Conservation (phyloP, 2,329 filamentous ascomycete species). For the Fusarium miscanthi region DNA sequence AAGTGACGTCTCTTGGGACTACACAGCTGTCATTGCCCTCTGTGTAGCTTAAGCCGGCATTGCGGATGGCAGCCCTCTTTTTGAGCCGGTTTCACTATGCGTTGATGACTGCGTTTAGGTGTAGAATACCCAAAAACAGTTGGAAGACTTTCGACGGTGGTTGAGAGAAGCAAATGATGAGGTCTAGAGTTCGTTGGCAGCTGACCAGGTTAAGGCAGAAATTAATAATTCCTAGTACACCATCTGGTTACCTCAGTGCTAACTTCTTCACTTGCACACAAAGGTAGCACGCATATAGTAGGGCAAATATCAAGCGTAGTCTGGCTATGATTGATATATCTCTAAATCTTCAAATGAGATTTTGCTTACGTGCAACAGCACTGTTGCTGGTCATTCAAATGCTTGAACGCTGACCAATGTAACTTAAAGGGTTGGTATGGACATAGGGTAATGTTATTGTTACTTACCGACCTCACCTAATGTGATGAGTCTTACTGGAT, state of each 20-base stretch:
- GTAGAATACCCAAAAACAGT: background rate
- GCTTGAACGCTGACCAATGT: constrained; percentile 2
- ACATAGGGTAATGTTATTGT: background rate
- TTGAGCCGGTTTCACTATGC: constrained; percentile 8
- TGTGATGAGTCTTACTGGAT: background rate
- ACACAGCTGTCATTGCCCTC: constrained; percentile 42
- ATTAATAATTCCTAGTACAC: constrained; percentile 41
- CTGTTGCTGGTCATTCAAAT: background rate
- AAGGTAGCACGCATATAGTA: background rate
- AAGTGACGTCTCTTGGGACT: constrained; percentile 45
- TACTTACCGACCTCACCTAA: background rate
- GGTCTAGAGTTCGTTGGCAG: constrained; percentile 34
- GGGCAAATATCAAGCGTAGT: background rate
- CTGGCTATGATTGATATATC: background rate
- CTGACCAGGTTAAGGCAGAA: constrained; percentile 44
- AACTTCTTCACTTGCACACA: background rate
- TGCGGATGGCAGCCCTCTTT: constrained; percentile 29
- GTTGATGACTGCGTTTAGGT: background rate
- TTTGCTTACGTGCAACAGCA: background rate
- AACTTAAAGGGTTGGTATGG: background rate
- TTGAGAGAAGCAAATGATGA: constrained; percentile 27
- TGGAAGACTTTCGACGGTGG: constrained; percentile 1
- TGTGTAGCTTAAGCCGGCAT: constrained; percentile 42
- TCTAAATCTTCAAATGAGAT: background rate
- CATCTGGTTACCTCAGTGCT: constrained; percentile 3